Base-by-base conservation (phyloP, 176 grass and related monocot species). In the Avena eriantha region DNA sequence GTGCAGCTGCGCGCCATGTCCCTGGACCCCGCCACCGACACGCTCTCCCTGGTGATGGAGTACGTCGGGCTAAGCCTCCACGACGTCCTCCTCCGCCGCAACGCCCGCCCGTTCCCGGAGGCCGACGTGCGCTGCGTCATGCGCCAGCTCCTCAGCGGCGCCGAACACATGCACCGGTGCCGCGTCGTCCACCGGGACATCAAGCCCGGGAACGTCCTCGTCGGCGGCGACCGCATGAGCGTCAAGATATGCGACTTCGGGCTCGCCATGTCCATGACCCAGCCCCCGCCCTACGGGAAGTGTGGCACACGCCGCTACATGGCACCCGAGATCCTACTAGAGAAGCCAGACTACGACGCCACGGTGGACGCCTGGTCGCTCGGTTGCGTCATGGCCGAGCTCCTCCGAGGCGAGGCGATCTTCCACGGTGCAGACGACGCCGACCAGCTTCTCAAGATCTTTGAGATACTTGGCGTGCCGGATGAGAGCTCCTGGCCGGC, bases 131-230 rank as follows among this genome's bases (percentile, higher is more conserved):
- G 69, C 23, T 24, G 18, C 47, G 12, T 89, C 65, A 93, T 87
- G 91, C 61, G 67, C 22, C 88, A 90, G 69, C 85, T 93, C 7
- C 81, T 90, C 10, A 36, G 1, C 31, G 91, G 69, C 4, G 77
- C 79, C n/a, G 9, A 49, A 45, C 69, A 78, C 71, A 77, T 93
- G 79, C 91, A 93, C 79, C 19, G 7, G 22, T 33, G 31, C 39
- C 4, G 13, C 76, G n/a, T 93, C 88, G 19, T 93, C 21, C 91
- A 90, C 71, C 84, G 91, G 49, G 91, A 88, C 78, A 78, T 90
- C 54, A 93, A 90, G 57, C 88, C 88, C 4, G 33, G 39, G 56
- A 90, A 93, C 84, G 87, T 90, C 15, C 74, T 77, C 78, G 39
- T 93, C 16, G 81, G 66, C n/a, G 31, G 14, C 34, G 11, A 64